Evolutionary conservation across 768 basidiomycete species (phyloP).

Genomic region (Zangia roseola): DNA sequence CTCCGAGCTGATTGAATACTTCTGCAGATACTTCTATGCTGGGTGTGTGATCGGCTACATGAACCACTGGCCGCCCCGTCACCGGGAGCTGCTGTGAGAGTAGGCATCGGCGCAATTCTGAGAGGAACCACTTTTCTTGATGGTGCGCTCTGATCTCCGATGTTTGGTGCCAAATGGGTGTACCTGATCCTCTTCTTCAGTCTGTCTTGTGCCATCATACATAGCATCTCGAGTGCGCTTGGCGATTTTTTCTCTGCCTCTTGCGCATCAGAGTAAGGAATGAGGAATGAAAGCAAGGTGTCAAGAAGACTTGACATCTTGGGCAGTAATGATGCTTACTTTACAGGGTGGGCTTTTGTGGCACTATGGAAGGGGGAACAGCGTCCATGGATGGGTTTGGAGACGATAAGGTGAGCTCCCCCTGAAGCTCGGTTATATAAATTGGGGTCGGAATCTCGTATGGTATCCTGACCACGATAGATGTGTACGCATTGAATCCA

Average conservation of each 20-base stretch:
- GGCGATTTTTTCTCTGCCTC: conserved; percentile 6
- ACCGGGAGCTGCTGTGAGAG: neutral
- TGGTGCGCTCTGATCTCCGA: conserved; percentile 3
- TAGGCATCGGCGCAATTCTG: neutral
- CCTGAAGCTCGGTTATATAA: conserved; percentile 8
- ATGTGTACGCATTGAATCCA: conserved; percentile 18
- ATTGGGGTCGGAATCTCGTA: conserved; percentile 8
- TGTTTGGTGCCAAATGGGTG: conserved; percentile 25
- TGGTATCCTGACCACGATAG: conserved; percentile 8
- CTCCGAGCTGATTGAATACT: conserved; percentile 1
- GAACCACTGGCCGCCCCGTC: neutral
- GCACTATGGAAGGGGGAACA: neutral
- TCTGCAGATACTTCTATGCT: neutral
- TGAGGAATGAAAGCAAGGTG: conserved; percentile 5
- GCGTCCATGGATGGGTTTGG: conserved; percentile 3
- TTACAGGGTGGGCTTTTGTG: conserved; percentile 14
- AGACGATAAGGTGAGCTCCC: neutral
- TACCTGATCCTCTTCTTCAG: conserved; percentile 20
- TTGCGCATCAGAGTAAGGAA: conserved; percentile 10
- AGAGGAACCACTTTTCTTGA: neutral
- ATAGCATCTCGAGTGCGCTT: conserved; percentile 4
- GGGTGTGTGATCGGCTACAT: neutral
- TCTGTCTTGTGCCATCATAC: conserved; percentile 13
- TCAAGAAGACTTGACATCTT: neutral
- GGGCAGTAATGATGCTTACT: conserved; percentile 9